Percentiles rank a stretch among this genome's conserved stretches.
These are phyloP conservation scores for Eragrostis tef DNA, from an alignment of 202 grass and related monocot species.

Conservation along the genomic window DNA sequence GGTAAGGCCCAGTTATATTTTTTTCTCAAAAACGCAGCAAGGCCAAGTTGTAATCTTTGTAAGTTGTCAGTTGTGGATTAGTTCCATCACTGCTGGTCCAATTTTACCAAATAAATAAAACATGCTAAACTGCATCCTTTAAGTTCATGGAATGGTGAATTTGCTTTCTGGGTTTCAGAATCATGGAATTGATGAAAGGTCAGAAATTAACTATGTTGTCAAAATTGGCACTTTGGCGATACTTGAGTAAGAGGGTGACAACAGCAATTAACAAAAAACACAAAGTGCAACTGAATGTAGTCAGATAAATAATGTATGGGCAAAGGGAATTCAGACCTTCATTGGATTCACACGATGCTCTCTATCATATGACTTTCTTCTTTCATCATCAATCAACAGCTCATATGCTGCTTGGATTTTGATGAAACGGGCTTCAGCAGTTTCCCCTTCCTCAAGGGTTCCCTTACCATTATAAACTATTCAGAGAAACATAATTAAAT, in stretches of 20 bases:
- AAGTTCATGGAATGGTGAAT: not conserved
- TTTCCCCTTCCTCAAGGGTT: slow-evolving; percentile 90
- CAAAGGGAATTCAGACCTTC: slow-evolving; percentile 64
- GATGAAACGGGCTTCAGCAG: slow-evolving; percentile 87
- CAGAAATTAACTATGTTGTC: not conserved
- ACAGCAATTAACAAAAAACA: slow-evolving; percentile 24
- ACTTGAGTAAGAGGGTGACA: not conserved
- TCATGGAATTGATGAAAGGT: not conserved
- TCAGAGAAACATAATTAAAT: slow-evolving; percentile 41
- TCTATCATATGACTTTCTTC: slow-evolving; percentile 77
- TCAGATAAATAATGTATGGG: slow-evolving; percentile 31
- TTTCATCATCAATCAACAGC: slow-evolving; percentile 80
- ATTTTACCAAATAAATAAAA: not conserved
- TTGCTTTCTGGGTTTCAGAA: slow-evolving; percentile 1
- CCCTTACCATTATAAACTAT: slow-evolving; percentile 94
- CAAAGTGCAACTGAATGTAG: not conserved
- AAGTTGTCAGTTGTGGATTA: not conserved
- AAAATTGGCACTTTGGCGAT: not conserved
- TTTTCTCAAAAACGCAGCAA: too few species aligned
- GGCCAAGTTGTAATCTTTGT: too few species aligned
- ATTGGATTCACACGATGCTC: slow-evolving; percentile 87
- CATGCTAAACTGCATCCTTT: not conserved
- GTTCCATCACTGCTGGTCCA: not conserved
- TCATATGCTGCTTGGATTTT: slow-evolving; percentile 99
- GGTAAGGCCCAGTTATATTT: not conserved